Evolutionary conservation across 2,329 filamentous ascomycete species (phyloP).

Genomic region (Furcasterigmium sp.): DNA sequence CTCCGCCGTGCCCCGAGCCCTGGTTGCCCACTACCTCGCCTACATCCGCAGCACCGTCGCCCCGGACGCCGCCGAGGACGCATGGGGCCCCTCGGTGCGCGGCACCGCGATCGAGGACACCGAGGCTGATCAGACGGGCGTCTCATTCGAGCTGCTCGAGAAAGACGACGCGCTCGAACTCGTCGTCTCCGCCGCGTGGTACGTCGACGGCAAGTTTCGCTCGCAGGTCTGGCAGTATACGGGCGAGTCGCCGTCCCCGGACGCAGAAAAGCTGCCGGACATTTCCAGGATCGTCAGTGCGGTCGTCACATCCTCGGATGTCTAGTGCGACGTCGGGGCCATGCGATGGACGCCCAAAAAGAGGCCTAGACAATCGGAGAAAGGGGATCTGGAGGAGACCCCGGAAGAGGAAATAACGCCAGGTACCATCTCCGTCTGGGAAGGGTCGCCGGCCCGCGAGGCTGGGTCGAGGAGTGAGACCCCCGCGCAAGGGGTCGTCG

Average conservation of each 20-base stretch:
- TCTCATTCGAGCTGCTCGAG: constrained; percentile 25
- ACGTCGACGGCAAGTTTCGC: constrained; percentile 9
- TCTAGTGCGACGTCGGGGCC: too few relatives aligned
- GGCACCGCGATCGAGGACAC: constrained; percentile 24
- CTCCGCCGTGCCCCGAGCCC: constrained; percentile 33
- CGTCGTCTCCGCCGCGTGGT: constrained; percentile 14
- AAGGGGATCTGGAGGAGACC: too few relatives aligned
- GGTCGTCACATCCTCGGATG: constrained; percentile 8
- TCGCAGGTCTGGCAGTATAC: constrained; percentile 19
- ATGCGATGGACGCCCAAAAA: too few relatives aligned
- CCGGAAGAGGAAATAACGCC: too few relatives aligned
- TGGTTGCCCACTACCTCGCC: constrained; percentile 29
- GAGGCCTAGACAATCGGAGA: too few relatives aligned
- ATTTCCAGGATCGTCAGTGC: constrained; percentile 7
- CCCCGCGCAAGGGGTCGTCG: too few relatives aligned
- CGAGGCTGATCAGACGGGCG: constrained; percentile 17
- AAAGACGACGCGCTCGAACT: constrained; percentile 13
- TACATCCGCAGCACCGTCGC: constrained; percentile 10
- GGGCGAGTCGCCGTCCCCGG: too few relatives aligned
- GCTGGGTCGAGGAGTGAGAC: too few relatives aligned
- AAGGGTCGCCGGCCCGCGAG: too few relatives aligned
- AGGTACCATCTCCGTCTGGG: too few relatives aligned
- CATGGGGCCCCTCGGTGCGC: constrained; percentile 23
- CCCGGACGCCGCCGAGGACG: constrained; percentile 1
- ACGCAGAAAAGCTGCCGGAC: background rate